phyloP scores from a whole-genome alignment of 257 asterid species.

The Ballota nigra region DNA sequence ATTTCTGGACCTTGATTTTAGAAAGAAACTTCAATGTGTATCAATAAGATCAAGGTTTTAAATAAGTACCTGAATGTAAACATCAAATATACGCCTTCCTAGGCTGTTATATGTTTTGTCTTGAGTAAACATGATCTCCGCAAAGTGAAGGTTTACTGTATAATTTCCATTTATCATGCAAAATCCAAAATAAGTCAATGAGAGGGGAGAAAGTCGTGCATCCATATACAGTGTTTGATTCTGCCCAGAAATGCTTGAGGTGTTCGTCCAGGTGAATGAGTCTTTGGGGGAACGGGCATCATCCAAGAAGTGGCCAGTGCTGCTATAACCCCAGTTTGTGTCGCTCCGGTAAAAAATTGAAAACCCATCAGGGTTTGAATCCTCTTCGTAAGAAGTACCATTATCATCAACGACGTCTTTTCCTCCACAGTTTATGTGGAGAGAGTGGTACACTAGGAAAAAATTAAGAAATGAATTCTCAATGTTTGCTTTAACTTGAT shows the following conservation, averaged over 20 bases:
- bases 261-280: constrained; percentile 24
- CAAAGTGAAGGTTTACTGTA: constrained; percentile 70
- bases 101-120: constrained; percentile 50
- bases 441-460: constrained; percentile 33
- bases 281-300: constrained; percentile 29
- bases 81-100: constrained; percentile 72
- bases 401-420: constrained; percentile 28
- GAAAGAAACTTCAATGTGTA: not conserved
- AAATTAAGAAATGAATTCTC: constrained; percentile 6
- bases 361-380: constrained; percentile 37
- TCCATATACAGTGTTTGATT: constrained; percentile 36
- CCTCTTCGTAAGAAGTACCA: constrained; percentile 34
- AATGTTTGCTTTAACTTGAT: not conserved
- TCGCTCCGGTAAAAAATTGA: constrained; percentile 30
- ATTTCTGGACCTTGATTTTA: not conserved
- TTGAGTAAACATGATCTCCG: constrained; percentile 62
- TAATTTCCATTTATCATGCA: constrained; percentile 62
- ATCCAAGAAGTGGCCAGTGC: constrained; percentile 63
- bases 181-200: constrained; percentile 52
- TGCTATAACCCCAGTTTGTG: constrained; percentile 59
- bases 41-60: not conserved
- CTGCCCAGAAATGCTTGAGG: constrained; percentile 35
- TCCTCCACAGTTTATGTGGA: constrained; percentile 76
- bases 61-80: constrained; percentile 61
- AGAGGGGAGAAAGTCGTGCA: constrained; percentile 53